These are phyloP conservation scores for Trametes sp. DNA, from an alignment of 1,284 basidiomycete species.

Conservation along the genomic window DNA sequence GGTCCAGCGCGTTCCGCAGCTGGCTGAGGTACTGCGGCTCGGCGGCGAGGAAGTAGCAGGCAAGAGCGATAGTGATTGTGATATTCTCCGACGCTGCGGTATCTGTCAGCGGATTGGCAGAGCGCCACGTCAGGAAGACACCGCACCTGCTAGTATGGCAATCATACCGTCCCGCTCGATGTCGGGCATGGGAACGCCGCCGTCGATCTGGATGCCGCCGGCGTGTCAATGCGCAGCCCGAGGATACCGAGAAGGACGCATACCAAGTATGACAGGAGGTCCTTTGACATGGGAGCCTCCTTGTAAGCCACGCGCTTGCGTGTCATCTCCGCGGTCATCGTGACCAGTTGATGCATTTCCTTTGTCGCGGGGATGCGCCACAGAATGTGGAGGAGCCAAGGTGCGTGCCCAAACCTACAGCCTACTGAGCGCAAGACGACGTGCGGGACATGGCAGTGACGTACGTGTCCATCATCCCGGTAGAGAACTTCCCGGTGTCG, in stretches of 20 bases:
- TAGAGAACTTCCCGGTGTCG: slow-evolving; percentile 27
- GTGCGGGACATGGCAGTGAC: not conserved
- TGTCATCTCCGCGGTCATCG: slow-evolving; percentile 19
- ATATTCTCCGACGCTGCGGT: slow-evolving; percentile 30
- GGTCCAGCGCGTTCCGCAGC: slow-evolving; percentile 34
- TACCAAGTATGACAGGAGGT: slow-evolving; percentile 32
- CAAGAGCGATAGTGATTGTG: slow-evolving; percentile 29
- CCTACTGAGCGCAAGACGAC: not conserved
- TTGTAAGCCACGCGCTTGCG: slow-evolving; percentile 6
- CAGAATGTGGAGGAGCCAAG: slow-evolving; percentile 33
- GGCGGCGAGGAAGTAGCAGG: slow-evolving; percentile 32
- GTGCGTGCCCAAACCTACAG: slow-evolving; percentile 31
- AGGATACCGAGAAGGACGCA: not conserved
- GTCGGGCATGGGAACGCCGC: slow-evolving; percentile 13
- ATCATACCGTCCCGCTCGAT: slow-evolving; percentile 31
- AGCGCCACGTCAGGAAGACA: not conserved
- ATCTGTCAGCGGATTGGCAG: not conserved
- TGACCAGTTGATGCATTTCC: slow-evolving; percentile 18
- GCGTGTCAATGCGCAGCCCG: not conserved
- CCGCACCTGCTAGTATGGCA: slow-evolving; percentile 34
- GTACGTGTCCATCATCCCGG: slow-evolving; percentile 27
- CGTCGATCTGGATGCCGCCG: not conserved
- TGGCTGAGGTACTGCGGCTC: slow-evolving; percentile 26
- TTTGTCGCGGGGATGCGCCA: slow-evolving; percentile 31
- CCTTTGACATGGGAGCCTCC: slow-evolving; percentile 6